phyloP scores from a whole-genome alignment of 768 basidiomycete genomes.

The Udeniomyces megalosporus region DNA sequence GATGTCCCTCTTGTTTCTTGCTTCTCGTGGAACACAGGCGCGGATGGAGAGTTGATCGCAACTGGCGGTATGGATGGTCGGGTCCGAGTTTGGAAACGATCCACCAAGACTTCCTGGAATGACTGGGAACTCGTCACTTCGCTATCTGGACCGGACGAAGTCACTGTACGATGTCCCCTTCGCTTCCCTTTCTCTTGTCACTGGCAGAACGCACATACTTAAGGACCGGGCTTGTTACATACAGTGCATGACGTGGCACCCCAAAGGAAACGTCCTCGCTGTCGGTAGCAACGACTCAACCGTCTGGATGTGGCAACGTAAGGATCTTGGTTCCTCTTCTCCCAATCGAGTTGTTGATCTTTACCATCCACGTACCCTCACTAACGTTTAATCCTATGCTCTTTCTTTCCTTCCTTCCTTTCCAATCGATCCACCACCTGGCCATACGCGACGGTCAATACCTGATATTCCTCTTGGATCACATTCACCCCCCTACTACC shows the following conservation, averaged over 20 bases:
- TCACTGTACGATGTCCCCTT: constrained; percentile 50
- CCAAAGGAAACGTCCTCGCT: constrained; percentile 70
- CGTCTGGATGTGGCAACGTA: constrained; percentile 94
- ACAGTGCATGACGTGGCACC: constrained; percentile 93
- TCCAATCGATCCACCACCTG: too few relatives aligned
- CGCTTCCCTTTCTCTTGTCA: not conserved
- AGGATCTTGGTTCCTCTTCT: constrained; percentile 24
- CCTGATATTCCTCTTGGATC: too few relatives aligned
- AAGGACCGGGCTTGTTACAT: not conserved
- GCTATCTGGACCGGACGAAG: constrained; percentile 86
- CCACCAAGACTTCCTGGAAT: constrained; percentile 49
- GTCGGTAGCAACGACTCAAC: constrained; percentile 87
- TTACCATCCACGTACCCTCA: not conserved
- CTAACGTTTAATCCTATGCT: too few relatives aligned
- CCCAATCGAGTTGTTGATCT: not conserved
- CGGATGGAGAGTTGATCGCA: constrained; percentile 80
- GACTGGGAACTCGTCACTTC: constrained; percentile 91
- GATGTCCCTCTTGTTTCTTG: too few relatives aligned
- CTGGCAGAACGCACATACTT: not conserved
- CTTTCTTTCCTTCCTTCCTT: too few relatives aligned
- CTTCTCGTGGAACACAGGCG: constrained; percentile 11
- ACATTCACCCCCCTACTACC: too few relatives aligned
- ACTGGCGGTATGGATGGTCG: constrained; percentile 98
- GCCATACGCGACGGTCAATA: too few relatives aligned
- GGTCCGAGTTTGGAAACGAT: constrained; percentile 77